phyloP scores from a whole-genome alignment of 352 stramenopile species.

The Phytopythium cucurbitacearum region DNA sequence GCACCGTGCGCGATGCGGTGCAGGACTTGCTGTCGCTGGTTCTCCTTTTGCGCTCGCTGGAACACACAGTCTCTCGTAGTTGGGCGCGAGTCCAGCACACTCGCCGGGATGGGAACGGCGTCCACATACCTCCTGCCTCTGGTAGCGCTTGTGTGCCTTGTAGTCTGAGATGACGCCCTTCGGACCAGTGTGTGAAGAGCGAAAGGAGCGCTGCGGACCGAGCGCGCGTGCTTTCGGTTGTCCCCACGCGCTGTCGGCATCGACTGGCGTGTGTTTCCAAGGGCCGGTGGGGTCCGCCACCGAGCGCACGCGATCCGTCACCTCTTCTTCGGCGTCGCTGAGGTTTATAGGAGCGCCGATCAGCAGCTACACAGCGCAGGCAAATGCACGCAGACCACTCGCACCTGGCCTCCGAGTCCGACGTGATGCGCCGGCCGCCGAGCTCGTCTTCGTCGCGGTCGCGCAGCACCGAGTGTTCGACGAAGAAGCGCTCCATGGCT shows the following conservation, averaged over 20 bases:
- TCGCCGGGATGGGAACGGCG: neutral
- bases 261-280: conserved; percentile 53
- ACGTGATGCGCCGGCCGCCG: conserved; percentile 30
- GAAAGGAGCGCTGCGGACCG: conserved; percentile 41
- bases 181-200: conserved; percentile 63
- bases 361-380: neutral
- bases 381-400: neutral
- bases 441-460: conserved; percentile 74
- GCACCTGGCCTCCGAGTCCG: conserved; percentile 74
- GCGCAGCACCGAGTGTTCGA: conserved; percentile 68
- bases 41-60: conserved; percentile 38
- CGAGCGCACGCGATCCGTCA: conserved; percentile 57
- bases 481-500: conserved; percentile 78
- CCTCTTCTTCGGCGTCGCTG: conserved; percentile 48
- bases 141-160: conserved; percentile 65
- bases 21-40: conserved; percentile 46
- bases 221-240: conserved; percentile 21
- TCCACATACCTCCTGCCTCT: conserved; percentile 48
- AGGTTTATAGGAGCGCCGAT: neutral
- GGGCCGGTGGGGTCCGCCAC: conserved; percentile 65
- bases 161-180: conserved; percentile 85
- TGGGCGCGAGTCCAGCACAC: neutral
- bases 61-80: conserved; percentile 1
- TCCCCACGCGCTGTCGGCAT: conserved; percentile 36
- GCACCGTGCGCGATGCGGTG: conserved; percentile 61